These are phyloP conservation scores for Pezicula rhizophila DNA, from an alignment of 2,329 filamentous ascomycete species.

Conservation along the genomic window DNA sequence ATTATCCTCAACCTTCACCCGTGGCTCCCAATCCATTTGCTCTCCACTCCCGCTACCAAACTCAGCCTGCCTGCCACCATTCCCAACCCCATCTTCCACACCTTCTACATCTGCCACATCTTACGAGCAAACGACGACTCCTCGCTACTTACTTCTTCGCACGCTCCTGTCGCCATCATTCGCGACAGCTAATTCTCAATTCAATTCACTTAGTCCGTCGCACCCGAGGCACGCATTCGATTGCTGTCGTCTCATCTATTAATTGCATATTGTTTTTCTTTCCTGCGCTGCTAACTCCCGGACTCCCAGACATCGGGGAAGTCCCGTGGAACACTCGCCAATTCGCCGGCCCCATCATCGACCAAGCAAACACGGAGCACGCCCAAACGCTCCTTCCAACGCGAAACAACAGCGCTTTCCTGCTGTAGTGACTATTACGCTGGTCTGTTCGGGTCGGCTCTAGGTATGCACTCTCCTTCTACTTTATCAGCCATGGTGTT, in stretches of 20 bases:
- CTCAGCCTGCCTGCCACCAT: conserved; percentile 6
- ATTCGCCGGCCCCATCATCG: conserved; percentile 1
- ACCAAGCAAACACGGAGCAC: background rate
- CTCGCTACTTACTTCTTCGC: background rate
- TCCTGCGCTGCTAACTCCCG: background rate
- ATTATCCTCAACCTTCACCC: conserved; percentile 21
- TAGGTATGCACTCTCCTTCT: conserved; percentile 13
- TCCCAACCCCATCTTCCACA: conserved; percentile 3
- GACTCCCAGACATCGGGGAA: background rate
- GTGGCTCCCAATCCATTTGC: conserved; percentile 21
- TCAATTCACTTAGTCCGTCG: background rate
- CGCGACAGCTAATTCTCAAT: background rate
- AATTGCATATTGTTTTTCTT: background rate
- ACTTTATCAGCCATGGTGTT: background rate
- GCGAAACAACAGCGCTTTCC: conserved; percentile 3
- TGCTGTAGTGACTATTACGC: background rate
- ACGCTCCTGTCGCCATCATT: conserved; percentile 8
- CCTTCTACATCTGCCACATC: background rate
- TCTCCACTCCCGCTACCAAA: conserved; percentile 10
- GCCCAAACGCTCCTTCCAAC: conserved; percentile 1
- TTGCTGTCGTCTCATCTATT: conserved; percentile 18
- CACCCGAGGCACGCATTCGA: conserved; percentile 23
- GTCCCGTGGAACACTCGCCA: background rate
- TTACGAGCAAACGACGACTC: background rate
- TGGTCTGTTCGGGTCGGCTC: conserved; percentile 4